phyloP scores from a whole-genome alignment of 331 rosid species.

The Quercus phellos region DNA sequence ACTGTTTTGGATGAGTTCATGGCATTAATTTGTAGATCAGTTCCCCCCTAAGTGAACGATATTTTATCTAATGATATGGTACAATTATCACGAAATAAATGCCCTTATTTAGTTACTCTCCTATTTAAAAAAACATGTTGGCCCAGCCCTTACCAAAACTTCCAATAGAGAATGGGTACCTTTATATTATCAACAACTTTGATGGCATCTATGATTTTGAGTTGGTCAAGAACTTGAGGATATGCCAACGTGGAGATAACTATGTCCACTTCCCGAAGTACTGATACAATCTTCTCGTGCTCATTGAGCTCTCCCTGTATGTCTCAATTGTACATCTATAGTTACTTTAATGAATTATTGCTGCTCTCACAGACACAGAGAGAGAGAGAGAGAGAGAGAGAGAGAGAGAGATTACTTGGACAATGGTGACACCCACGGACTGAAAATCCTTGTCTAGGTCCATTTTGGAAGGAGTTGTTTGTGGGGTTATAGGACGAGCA shows the following conservation, averaged over 20 bases:
- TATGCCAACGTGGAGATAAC: slow-evolving; percentile 27
- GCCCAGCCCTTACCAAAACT: too few species aligned
- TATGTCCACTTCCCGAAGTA: slow-evolving; percentile 30
- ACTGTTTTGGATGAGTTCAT: too few species aligned
- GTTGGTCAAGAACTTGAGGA: slow-evolving; percentile 42
- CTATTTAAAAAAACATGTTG: too few species aligned
- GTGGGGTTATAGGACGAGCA: slow-evolving; percentile 9
- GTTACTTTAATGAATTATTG: not conserved
- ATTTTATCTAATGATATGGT: too few species aligned
- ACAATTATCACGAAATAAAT: too few species aligned
- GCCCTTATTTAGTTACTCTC: too few species aligned
- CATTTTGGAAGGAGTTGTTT: slow-evolving; percentile 12
- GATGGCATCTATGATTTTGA: slow-evolving; percentile 43
- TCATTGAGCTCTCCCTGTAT: slow-evolving; percentile 38
- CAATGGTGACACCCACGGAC: slow-evolving; percentile 28
- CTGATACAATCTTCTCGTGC: slow-evolving; percentile 23
- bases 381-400: not conserved
- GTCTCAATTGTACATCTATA: not conserved
- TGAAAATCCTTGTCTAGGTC: slow-evolving; percentile 16
- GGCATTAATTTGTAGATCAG: too few species aligned
- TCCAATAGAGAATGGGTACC: not conserved
- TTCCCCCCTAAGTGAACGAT: too few species aligned
- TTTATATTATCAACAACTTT: slow-evolving; percentile 38
- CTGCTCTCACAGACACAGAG: not conserved
- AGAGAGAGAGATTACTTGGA: not conserved